Percentiles rank a stretch among this genome's conserved stretches.
Evolutionary conservation across 495 filamentous ascomycete species (phyloP).

Genomic region (Chaetomium tenue): DNA sequence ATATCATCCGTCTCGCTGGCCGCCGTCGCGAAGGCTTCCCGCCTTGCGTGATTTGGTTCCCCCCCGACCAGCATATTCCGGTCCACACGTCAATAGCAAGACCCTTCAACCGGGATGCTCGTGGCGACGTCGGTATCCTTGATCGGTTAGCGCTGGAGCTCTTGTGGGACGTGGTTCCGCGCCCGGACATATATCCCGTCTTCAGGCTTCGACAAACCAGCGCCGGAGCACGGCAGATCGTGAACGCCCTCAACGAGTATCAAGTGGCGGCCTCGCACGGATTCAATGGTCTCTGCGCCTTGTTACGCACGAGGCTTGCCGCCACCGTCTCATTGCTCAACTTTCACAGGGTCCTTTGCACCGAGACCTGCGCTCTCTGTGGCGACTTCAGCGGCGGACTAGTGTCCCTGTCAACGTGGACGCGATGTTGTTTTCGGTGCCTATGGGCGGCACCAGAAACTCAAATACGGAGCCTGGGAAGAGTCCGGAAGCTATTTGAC

Average conservation of each 20-base stretch:
- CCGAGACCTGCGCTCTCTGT: conserved; percentile 37
- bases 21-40: conserved; percentile 41
- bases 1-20: conserved; percentile 28
- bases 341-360: conserved; percentile 40
- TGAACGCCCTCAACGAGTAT: conserved; percentile 41
- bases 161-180: conserved; percentile 36
- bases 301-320: conserved; percentile 42
- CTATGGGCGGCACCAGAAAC: conserved; percentile 33
- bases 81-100: conserved; percentile 35
- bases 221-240: conserved; percentile 37
- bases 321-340: conserved; percentile 35
- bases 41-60: conserved; percentile 40
- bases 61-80: conserved; percentile 29
- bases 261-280: conserved; percentile 37
- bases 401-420: conserved; percentile 39
- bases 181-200: conserved; percentile 42
- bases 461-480: conserved; percentile 36
- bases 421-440: conserved; percentile 41
- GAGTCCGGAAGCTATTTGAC: conserved; percentile 37
- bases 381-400: conserved; percentile 40
- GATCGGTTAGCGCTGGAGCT: conserved; percentile 42
- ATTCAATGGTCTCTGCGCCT: conserved; percentile 43
- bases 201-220: conserved; percentile 44
- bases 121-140: conserved; percentile 35
- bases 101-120: conserved; percentile 35